Conservation (phyloP, 2,329 filamentous ascomycete genomes). For the Aspergillus nomiae region DNA sequence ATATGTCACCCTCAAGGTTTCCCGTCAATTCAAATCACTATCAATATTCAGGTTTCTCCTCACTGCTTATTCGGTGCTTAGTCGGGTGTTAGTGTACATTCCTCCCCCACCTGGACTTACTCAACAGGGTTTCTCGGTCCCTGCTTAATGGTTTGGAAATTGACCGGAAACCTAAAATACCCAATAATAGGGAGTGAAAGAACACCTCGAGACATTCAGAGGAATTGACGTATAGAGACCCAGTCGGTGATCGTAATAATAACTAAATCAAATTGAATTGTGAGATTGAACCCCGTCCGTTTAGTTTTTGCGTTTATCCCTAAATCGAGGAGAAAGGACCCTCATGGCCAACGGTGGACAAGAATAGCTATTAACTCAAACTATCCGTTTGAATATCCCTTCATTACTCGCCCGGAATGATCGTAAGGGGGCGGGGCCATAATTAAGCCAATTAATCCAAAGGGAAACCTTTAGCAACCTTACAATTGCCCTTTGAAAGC, state of each 20-base stretch:
- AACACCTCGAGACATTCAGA: background rate
- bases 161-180: constrained; percentile 6
- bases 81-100: constrained; percentile 10
- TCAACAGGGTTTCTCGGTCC: constrained; percentile 3
- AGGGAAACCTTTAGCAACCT: background rate
- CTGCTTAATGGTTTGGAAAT: constrained; percentile 3
- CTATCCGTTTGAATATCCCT: constrained; percentile 14
- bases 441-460: constrained; percentile 18
- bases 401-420: constrained; percentile 23
- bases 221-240: background rate
- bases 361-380: background rate
- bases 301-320: background rate
- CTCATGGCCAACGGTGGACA: background rate
- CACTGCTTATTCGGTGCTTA: background rate
- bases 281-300: background rate
- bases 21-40: constrained; percentile 1
- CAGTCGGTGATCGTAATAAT: constrained; percentile 6
- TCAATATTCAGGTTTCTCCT: background rate
- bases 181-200: background rate
- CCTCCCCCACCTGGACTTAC: constrained; percentile 9
- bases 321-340: background rate
- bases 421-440: constrained; percentile 16
- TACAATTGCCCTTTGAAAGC: constrained; percentile 6
- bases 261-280: background rate
- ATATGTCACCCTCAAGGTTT: background rate